Evolutionary conservation across 2,329 filamentous ascomycete genomes (phyloP), one percentile per base, ranked within the genome.

Genomic region (Sclerotinia sclerotiorum): DNA sequence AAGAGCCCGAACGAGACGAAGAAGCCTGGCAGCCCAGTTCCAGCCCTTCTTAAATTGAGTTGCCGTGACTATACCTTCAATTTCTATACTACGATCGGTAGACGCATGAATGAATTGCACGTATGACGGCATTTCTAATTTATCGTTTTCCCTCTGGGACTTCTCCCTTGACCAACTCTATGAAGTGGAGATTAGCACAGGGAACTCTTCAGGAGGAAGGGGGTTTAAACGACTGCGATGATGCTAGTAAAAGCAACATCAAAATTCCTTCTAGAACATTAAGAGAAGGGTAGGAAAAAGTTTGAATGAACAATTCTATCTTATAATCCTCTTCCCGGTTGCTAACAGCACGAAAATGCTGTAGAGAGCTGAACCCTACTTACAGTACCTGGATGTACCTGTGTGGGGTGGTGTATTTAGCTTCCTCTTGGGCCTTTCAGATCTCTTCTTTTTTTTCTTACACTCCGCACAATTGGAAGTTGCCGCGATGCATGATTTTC

Each of bases 51-150:
- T 27, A 42, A 46, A 64, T 55, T 44, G 61, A 42, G 42, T 11
- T 64, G 48, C n/a, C 46, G 46, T 63, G 51, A 42, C 10, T 64
- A 54, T 64, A 64, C 49, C 54, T 42, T 54, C 29, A 7, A 13
- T 5, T 64, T 17, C 39, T 42, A 54, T 35, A 49, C 19, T 35
- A 61, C 42, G 42, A 32, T 61, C 57, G 57, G 57, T 61, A 61
- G 11, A 17, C 65, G 70, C 72, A 71, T 71, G 48, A 69, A 58
- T 51, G 64, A 63, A 70, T 72, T 70, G 70, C 72, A 68, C 68
- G 69, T 74, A 72, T 73, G 73, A 74, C 71, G 68, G 65, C 69
- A 71, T 62, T 57, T 49, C 19, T 68, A 69, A 71, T 32, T 69
- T 61, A 69, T 67, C 64, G 39, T 67, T 44, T 67, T 70, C 60